Evolutionary conservation across 2,329 filamentous ascomycete genomes (phyloP), one percentile per base, ranked within the genome.

Genomic region (Xylariaceae sp.): DNA sequence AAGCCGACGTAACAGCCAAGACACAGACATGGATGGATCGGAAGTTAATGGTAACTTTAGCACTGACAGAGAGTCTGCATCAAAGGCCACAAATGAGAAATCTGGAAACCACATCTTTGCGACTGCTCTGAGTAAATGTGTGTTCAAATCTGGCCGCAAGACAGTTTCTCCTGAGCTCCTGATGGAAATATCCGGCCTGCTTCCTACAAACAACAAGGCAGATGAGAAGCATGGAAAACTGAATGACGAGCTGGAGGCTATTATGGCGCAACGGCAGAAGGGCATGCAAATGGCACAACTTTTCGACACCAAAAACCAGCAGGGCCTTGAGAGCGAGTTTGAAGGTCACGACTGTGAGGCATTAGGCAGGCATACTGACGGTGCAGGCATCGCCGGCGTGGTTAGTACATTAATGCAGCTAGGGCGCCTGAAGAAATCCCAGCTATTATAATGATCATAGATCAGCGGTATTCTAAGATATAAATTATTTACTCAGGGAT

Each of bases 131-230:
- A 80, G 77, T 61, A 84, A 84, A 68, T 85, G 83, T 59, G 82
- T 84, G 6, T 78, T 82, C 59, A 85, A 85, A 67, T 78, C 79
- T 59, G 82, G 81, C 1, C 75, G 87, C 15, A 75, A 86, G 60
- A 91, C 87, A 0, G 79, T 90, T 6, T 77, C 83, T 10, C 86
- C 87, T 0, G 85, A 86, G 64, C 73, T 81, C 42, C 81, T 87
- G 45, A 71, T 90, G 16, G 72, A 78, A 35, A 75, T 82, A 32
- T 82, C 81, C 18, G 81, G 83, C 3, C 77, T 89, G 59, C 70
- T 90, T 20, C 87, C 87, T 1, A 40, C 52, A n/a, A 53, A 53
- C 24, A 51, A 45, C 30, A 32, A 45, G 39, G 46, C 49, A 6
- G 27, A 51, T 10, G 45, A 60, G 35, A 30, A 50, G 11, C 47